Evolutionary conservation across 352 stramenopile genomes (phyloP), one percentile per base, ranked within the genome.

Genomic region (Phytophthora agathidicida): DNA sequence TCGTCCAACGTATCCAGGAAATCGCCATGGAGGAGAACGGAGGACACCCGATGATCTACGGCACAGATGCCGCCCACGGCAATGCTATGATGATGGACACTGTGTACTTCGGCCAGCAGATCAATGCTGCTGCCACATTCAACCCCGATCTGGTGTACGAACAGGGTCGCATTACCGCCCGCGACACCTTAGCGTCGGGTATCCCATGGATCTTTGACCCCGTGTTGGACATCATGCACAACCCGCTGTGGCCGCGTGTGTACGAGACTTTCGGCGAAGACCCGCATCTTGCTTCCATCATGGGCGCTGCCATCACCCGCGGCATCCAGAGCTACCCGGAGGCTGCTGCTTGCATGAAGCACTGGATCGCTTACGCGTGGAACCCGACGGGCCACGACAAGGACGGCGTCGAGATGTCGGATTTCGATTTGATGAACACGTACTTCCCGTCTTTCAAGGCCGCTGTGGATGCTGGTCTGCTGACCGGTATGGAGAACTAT

Each of bases 231-330:
- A 68, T 98, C 36, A 75, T 74, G 2, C 80, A 79, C 37, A 86
- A 97, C 49, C 82, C 86, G 6, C 63, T 88, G 33, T 97, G 89
- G 89, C 58, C 78, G 8, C 70, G 91, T 7, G 81, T 88, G 10
- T 97, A 83, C 51, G 92, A 98, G 68, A 97, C 89, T 9, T 98
- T 97, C 73, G 89, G 92, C 7, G 86, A 97, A 75, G 89, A 97
- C 51, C 84, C 86, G 3, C 57, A 86, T 20, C 26, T 94, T 5
- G 85, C 80, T 1, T 78, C 81, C 0, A 58, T 78, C 11, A 87
- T 97, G 74, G 87, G 65, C 0, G 57, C 62, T 14, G 69, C 71
- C 5, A 77, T 93, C 47, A 65, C 94, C 17, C 49, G 71, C 7
- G 90, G 88, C 3, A 64, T 96, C 10, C 88, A 97, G 57, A 68